phyloP scores from a whole-genome alignment of 1,284 basidiomycete species.

The Schizophyllum commune region DNA sequence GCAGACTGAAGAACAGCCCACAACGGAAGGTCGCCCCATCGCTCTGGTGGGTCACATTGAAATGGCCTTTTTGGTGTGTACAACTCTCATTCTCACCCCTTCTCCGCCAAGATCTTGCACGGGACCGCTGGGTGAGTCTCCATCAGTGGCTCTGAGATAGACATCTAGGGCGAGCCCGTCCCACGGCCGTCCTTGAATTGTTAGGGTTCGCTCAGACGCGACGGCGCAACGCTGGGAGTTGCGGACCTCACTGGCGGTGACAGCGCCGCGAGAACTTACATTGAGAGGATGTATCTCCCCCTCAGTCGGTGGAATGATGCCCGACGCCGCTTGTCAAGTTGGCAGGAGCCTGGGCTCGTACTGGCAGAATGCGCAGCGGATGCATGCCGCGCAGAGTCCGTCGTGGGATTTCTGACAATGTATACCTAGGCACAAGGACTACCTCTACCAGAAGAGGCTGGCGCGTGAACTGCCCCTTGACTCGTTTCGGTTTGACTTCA shows the following conservation, averaged over 20 bases:
- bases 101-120: slow-evolving; percentile 53
- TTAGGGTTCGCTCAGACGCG: not conserved
- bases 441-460: slow-evolving; percentile 72
- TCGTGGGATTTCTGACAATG: not conserved
- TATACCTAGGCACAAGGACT: slow-evolving; percentile 66
- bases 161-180: not conserved
- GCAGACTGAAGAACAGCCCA: slow-evolving; percentile 40
- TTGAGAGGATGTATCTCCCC: no score
- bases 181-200: not conserved
- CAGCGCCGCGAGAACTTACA: no score
- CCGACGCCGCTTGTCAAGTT: no score
- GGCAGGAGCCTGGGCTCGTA: no score
- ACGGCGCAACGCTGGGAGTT: not conserved
- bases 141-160: slow-evolving; percentile 10
- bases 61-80: not conserved
- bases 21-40: slow-evolving; percentile 51
- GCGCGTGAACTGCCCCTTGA: slow-evolving; percentile 62
- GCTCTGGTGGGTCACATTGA: slow-evolving; percentile 48
- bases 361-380: not conserved
- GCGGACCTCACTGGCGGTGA: not conserved
- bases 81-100: not conserved
- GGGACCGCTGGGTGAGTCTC: slow-evolving; percentile 62
- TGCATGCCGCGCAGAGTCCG: not conserved
- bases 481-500: slow-evolving; percentile 80
- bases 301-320: no score